These are phyloP conservation scores for Adenanthera pavonina DNA, from an alignment of 306 rosid genomes.

Conservation along the genomic window DNA sequence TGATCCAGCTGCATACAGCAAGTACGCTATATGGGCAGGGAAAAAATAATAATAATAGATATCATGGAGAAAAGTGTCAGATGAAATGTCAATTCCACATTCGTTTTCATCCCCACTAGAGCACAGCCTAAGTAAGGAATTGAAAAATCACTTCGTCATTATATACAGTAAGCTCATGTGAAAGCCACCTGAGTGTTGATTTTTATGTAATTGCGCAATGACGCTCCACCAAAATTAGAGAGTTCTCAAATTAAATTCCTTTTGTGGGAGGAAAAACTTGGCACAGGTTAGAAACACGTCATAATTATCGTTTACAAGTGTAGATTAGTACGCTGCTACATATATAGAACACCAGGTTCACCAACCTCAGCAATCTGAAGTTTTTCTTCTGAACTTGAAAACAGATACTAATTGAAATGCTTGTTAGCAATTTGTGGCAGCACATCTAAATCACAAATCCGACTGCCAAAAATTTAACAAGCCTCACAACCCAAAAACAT, in stretches of 20 bases:
- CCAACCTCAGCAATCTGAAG: background rate
- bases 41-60: background rate
- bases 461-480: background rate
- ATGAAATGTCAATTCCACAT: background rate
- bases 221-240: background rate
- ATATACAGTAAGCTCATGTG: background rate
- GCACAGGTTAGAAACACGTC: slow-evolving; percentile 8
- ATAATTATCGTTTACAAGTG: slow-evolving; percentile 5
- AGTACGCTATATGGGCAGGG: background rate
- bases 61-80: background rate
- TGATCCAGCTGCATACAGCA: background rate
- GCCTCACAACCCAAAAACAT: background rate
- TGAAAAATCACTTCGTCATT: background rate
- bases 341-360: background rate
- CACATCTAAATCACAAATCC: background rate
- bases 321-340: background rate
- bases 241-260: slow-evolving; percentile 6
- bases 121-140: background rate
- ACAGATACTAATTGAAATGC: background rate
- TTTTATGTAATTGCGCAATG: background rate
- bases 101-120: background rate
- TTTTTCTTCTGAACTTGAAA: background rate
- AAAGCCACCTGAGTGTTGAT: background rate
- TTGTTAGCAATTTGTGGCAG: background rate
- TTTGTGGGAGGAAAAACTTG: background rate